Evolutionary conservation across 2,329 filamentous ascomycete species (phyloP).

Genomic region (Penicillium palitans): DNA sequence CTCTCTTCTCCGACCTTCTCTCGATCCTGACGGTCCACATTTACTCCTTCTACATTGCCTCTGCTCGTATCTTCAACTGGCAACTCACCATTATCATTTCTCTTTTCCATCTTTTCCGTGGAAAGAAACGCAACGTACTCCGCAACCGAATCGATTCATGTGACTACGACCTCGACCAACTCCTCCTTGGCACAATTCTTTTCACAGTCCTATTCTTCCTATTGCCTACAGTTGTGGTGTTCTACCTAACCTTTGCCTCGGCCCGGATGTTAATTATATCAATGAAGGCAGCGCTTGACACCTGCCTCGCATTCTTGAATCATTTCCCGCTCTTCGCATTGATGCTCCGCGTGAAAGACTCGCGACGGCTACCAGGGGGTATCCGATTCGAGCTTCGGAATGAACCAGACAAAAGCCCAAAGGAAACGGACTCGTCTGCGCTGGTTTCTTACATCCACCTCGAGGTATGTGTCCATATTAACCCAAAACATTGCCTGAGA

Average conservation of each 20-base stretch:
- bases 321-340: conserved; percentile 97
- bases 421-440: conserved; percentile 44
- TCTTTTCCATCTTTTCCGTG: conserved; percentile 96
- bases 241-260: conserved; percentile 93
- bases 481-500: not conserved
- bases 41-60: conserved; percentile 96
- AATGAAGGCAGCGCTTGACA: conserved; percentile 88
- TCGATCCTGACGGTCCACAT: conserved; percentile 93
- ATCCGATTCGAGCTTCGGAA: conserved; percentile 88
- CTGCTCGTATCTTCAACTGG: conserved; percentile 97
- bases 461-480: conserved; percentile 59
- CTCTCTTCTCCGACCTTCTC: conserved; percentile 89
- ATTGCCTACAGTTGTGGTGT: conserved; percentile 90
- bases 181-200: conserved; percentile 91
- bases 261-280: conserved; percentile 94
- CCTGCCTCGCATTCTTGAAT: conserved; percentile 87
- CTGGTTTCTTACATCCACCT: conserved; percentile 82
- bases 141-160: conserved; percentile 98
- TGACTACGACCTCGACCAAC: conserved; percentile 96
- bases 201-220: conserved; percentile 96
- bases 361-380: conserved; percentile 82
- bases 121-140: conserved; percentile 95
- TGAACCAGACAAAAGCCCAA: conserved; percentile 53
- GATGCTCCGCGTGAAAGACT: conserved; percentile 95
- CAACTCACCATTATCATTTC: conserved; percentile 95